A percentile compares a stretch with the other conserved stretches of the same genome.
phyloP scores from a whole-genome alignment of 106 monocot genomes.

The Posidonia australis region DNA sequence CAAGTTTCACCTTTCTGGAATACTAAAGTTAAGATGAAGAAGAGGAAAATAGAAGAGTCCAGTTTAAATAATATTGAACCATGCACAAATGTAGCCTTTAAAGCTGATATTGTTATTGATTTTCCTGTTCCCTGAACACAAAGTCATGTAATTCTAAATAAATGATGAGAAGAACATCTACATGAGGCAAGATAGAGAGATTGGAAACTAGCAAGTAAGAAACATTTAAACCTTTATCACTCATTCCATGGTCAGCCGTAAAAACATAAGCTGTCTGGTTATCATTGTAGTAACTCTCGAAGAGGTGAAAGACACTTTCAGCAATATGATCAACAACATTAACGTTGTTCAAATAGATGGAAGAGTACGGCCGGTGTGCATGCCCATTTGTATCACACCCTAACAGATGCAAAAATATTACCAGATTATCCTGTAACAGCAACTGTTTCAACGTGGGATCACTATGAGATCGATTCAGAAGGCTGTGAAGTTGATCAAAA shows the following conservation, averaged over 20 bases:
- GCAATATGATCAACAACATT: slow-evolving; percentile 88
- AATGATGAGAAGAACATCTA: neutral
- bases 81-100: neutral
- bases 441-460: slow-evolving; percentile 47
- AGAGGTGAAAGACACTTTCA: slow-evolving; percentile 56
- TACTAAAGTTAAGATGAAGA: neutral
- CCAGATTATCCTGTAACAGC: slow-evolving; percentile 60
- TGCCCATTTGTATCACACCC: slow-evolving; percentile 98
- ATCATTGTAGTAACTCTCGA: slow-evolving; percentile 84
- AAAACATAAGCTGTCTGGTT: slow-evolving; percentile 76
- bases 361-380: slow-evolving; percentile 81
- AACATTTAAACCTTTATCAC: slow-evolving; percentile 71
- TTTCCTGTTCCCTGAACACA: neutral
- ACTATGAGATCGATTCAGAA: slow-evolving; percentile 59
- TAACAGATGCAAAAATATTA: slow-evolving; percentile 86
- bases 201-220: neutral
- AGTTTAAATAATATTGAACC: neutral
- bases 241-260: slow-evolving; percentile 99
- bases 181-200: neutral
- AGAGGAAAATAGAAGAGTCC: neutral
- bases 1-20: neutral
- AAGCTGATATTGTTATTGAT: neutral
- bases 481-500: slow-evolving; percentile 69
- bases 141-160: neutral
- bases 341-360: slow-evolving; percentile 82